Base-by-base conservation (phyloP, 1,284 basidiomycete genomes). In the Singerocomus inundabilis region DNA sequence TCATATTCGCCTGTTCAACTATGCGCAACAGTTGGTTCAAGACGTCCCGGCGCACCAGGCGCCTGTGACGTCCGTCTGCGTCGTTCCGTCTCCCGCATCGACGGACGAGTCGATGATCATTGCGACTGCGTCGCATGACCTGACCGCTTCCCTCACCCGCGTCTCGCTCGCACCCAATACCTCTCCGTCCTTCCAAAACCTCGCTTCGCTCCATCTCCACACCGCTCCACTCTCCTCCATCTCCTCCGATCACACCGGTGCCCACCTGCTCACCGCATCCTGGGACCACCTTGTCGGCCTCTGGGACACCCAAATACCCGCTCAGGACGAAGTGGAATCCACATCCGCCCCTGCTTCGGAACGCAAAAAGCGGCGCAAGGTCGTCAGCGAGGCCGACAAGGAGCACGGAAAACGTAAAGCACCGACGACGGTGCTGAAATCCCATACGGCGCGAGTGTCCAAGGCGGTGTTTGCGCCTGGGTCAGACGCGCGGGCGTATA, bases 111-210 rank as follows among this genome's bases (percentile, higher is more conserved):
- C 77, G 46, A 69, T 77, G 57, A 51, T 88, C 34, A 70, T 95
- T 31, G 91, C 87, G 1, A 93, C 82, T 32, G 84, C 89, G 1
- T 93, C 94, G 40, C 87, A 88, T 47, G 94, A 98, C 67, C 81
- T 92, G 34, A 85, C 87, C 0, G 80, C 80, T 0, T 83, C 81
- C 44, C 72, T 92, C 37, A 85, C 80, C 16, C 75, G 73, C 49
- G 55, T 90, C 32, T 73, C 65, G 57, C 64, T 69, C 64, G 57
- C 58, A 6, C 44, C 69, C 1, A 54, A 60, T 36, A 46, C 71
- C 44, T 44, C 38, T 2, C 43, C 38, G 12, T 40, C 42, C 12
- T 44, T 7, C 1, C 41, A 58, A 37, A 34, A n/a, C 0, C 33
- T 64, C 8, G 80, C 88, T 0, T 81, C 84, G 0, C 77, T 96